These are phyloP conservation scores for Xylaria venustula DNA, from an alignment of 495 filamentous ascomycete genomes.

Conservation along the genomic window DNA sequence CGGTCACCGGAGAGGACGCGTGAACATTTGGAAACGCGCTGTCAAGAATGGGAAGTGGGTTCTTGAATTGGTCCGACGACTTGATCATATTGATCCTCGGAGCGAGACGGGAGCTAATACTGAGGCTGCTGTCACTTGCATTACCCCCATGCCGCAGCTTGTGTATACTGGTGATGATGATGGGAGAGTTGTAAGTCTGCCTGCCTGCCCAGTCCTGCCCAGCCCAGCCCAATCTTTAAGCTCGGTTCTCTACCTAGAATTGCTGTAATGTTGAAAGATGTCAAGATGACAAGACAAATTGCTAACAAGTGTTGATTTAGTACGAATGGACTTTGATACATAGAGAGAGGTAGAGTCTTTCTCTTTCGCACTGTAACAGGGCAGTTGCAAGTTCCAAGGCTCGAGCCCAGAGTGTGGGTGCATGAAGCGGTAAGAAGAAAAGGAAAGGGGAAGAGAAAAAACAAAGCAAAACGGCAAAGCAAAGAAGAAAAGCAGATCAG, in stretches of 20 bases:
- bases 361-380: slow-evolving; percentile 8
- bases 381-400: background rate
- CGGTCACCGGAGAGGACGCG: slow-evolving; percentile 78
- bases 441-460: too few relatives aligned
- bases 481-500: too few relatives aligned
- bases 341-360: slow-evolving; percentile 47
- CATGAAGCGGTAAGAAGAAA: slow-evolving; percentile 7
- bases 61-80: slow-evolving; percentile 61
- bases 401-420: slow-evolving; percentile 16
- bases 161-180: slow-evolving; percentile 94
- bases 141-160: slow-evolving; percentile 75
- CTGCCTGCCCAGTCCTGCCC: background rate
- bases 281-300: background rate
- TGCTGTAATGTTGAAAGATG: too few relatives aligned
- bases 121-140: slow-evolving; percentile 81
- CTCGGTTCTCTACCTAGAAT: too few relatives aligned
- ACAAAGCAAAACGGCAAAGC: too few relatives aligned
- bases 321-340: slow-evolving; percentile 91
- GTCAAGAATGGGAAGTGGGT: slow-evolving; percentile 47
- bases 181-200: slow-evolving; percentile 64
- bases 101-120: slow-evolving; percentile 73
- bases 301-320: slow-evolving; percentile 48
- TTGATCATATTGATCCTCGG: slow-evolving; percentile 77
- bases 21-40: slow-evolving; percentile 67
- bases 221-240: too few relatives aligned